Evolutionary conservation across 2,329 filamentous ascomycete genomes (phyloP).

Genomic region (Colletotrichum ledebouriae): DNA sequence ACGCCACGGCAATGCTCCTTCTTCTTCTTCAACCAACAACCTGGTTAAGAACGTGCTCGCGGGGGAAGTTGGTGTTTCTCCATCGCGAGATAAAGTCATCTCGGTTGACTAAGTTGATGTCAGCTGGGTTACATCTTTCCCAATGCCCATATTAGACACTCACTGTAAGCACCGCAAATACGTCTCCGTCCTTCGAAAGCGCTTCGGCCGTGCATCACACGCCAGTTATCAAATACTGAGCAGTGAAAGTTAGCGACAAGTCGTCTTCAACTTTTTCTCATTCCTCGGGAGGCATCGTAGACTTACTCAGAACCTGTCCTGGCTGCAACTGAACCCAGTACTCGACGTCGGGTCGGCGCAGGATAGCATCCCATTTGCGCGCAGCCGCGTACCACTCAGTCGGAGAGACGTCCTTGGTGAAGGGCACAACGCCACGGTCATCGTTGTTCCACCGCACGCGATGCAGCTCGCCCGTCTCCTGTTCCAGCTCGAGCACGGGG

Average conservation of each 20-base stretch:
- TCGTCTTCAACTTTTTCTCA: background rate
- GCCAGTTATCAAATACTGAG: conserved; percentile 96
- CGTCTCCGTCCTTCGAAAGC: conserved; percentile 86
- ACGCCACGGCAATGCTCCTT: background rate
- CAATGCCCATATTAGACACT: conserved; percentile 54
- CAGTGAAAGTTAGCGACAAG: conserved; percentile 40
- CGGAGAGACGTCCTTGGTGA: conserved; percentile 61
- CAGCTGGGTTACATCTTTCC: background rate
- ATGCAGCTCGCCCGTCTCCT: conserved; percentile 50
- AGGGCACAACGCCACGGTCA: conserved; percentile 80
- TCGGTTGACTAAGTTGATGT: conserved; percentile 70
- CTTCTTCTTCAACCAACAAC: conserved; percentile 36
- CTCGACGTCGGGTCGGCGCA: conserved; percentile 75
- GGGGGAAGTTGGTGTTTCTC: conserved; percentile 75
- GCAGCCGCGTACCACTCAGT: conserved; percentile 85
- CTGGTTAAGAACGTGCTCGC: conserved; percentile 57
- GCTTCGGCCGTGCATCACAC: conserved; percentile 88
- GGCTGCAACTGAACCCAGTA: conserved; percentile 87
- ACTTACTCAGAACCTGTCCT: conserved; percentile 80
- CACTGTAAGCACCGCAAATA: conserved; percentile 92
- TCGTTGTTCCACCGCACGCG: conserved; percentile 95
- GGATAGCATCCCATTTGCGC: conserved; percentile 76
- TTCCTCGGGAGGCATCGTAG: background rate
- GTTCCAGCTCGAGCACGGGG: conserved; percentile 78
- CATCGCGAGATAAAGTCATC: conserved; percentile 86